These are phyloP conservation scores for Flueggea neowawraea DNA, from an alignment of 441 rosid genomes.

Conservation along the genomic window DNA sequence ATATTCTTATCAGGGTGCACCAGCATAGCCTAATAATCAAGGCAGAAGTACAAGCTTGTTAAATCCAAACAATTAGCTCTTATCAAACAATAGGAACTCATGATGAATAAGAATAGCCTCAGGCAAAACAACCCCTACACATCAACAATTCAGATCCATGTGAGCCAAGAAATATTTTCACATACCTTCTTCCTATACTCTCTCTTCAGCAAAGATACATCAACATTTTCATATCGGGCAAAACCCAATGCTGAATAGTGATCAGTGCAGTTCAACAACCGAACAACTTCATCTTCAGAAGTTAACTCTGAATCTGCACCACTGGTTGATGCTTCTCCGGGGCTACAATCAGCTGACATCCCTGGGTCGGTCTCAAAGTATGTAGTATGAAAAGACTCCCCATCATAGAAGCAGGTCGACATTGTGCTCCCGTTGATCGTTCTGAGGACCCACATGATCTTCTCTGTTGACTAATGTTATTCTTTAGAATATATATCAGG, in stretches of 20 bases:
- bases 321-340: slow-evolving; percentile 86
- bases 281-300: slow-evolving; percentile 90
- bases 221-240: slow-evolving; percentile 62
- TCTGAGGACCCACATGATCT: slow-evolving; percentile 39
- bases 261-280: slow-evolving; percentile 77
- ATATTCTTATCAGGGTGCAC: slow-evolving; percentile 99
- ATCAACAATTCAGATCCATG: slow-evolving; percentile 4
- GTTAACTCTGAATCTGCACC: slow-evolving; percentile 78
- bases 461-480: slow-evolving; percentile 50
- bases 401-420: slow-evolving; percentile 35
- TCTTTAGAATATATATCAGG: slow-evolving; percentile 69
- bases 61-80: background rate
- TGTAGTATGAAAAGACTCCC: slow-evolving; percentile 52
- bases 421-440: slow-evolving; percentile 47
- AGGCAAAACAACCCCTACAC: background rate
- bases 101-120: slow-evolving; percentile 1
- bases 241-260: slow-evolving; percentile 85
- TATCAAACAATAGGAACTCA: slow-evolving; percentile 9
- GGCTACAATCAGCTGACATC: slow-evolving; percentile 55
- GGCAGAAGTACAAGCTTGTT: background rate
- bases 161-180: slow-evolving; percentile 14
- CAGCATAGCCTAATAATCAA: slow-evolving; percentile 75
- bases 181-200: slow-evolving; percentile 94
- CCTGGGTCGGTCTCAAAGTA: slow-evolving; percentile 63
- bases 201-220: slow-evolving; percentile 65